Conservation (phyloP, 2,329 filamentous ascomycete genomes). For the Alternaria panax region DNA sequence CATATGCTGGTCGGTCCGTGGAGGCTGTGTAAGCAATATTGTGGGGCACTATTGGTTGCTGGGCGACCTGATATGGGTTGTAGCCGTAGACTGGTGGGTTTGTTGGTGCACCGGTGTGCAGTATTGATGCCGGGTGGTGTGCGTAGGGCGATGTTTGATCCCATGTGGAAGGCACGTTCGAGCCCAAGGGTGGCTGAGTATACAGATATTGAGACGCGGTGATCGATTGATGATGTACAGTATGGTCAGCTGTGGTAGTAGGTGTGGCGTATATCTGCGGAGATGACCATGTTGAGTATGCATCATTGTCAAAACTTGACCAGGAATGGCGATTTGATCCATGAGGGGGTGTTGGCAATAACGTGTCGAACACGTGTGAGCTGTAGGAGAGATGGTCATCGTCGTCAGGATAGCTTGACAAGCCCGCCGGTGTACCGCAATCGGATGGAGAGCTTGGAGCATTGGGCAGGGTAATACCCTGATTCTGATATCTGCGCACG, state of each 20-base stretch:
- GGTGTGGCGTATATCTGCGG: conserved; percentile 27
- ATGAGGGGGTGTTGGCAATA: conserved; percentile 27
- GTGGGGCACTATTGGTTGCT: conserved; percentile 24
- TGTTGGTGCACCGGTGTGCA: conserved; percentile 23
- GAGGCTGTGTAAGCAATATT: conserved; percentile 24
- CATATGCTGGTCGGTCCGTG: conserved; percentile 18
- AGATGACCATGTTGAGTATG: conserved; percentile 34
- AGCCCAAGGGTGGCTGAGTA: conserved; percentile 20
- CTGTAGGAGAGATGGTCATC: conserved; percentile 28
- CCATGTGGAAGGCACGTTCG: conserved; percentile 23
- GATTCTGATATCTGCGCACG: conserved; percentile 40
- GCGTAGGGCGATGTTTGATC: conserved; percentile 28
- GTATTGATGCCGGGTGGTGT: conserved; percentile 20
- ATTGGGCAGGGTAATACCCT: conserved; percentile 37
- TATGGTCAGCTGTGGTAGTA: conserved; percentile 15
- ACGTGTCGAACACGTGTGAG: conserved; percentile 24
- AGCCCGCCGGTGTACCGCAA: conserved; percentile 18
- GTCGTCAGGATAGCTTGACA: conserved; percentile 25
- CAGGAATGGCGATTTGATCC: conserved; percentile 31
- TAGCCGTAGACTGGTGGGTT: conserved; percentile 18
- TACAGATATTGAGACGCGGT: conserved; percentile 15
- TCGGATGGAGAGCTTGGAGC: conserved; percentile 34
- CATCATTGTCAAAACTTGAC: conserved; percentile 28
- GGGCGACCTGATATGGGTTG: conserved; percentile 22
- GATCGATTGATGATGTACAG: conserved; percentile 16